A percentile compares a stretch with the other conserved stretches of the same genome.
These are phyloP conservation scores for Leishmania mexicana DNA, from an alignment of 208 protist species.

Conservation along the genomic window DNA sequence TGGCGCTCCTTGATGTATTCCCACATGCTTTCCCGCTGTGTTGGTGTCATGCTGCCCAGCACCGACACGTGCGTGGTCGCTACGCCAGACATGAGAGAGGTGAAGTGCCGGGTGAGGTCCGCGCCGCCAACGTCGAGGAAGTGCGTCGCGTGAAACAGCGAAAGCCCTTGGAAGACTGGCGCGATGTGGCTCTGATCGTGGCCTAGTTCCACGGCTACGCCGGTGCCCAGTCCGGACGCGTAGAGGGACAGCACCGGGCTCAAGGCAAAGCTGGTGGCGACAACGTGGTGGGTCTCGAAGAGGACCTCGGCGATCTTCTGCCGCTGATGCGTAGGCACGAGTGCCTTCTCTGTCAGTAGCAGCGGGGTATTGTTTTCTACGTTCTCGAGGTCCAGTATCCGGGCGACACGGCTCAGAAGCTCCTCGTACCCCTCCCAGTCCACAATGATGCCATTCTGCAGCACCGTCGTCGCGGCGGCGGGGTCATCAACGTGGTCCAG, in stretches of 20 bases:
- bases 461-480: slow-evolving; percentile 20
- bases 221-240: slow-evolving; percentile 82
- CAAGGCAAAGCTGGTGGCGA: slow-evolving; percentile 64
- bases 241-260: slow-evolving; percentile 91
- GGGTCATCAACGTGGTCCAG: slow-evolving; percentile 23
- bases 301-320: slow-evolving; percentile 88
- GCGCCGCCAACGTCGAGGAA: slow-evolving; percentile 80
- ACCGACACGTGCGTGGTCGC: slow-evolving; percentile 31
- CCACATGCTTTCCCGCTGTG: slow-evolving; percentile 65
- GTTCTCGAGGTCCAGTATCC: slow-evolving; percentile 65
- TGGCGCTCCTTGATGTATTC: slow-evolving; percentile 88
- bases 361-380: slow-evolving; percentile 74
- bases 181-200: slow-evolving; percentile 97
- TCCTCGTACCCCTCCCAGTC: slow-evolving; percentile 91
- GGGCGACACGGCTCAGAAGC: slow-evolving; percentile 68
- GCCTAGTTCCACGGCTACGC: slow-evolving; percentile 95
- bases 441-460: slow-evolving; percentile 65
- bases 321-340: slow-evolving; percentile 82
- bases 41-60: slow-evolving; percentile 40
- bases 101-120: slow-evolving; percentile 64
- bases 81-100: slow-evolving; percentile 25
- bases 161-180: slow-evolving; percentile 98
- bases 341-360: slow-evolving; percentile 88
- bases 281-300: slow-evolving; percentile 83
- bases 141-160: slow-evolving; percentile 93